Percentiles rank a stretch among this genome's conserved stretches.
Evolutionary conservation across 116 monocot species (phyloP).

Genomic region (Papilionanthe hybrid): DNA sequence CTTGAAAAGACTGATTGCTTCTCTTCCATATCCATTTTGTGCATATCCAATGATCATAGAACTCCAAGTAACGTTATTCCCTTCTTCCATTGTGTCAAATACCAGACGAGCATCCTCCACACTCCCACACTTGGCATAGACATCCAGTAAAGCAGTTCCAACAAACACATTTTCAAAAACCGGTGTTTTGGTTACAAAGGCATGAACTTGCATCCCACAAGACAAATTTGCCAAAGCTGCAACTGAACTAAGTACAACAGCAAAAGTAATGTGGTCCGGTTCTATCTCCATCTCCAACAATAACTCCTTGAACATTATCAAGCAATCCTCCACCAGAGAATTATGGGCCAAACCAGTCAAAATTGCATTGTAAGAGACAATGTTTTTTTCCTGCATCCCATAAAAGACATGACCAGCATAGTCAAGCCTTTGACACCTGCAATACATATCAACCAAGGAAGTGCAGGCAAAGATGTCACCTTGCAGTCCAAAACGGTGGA

Average conservation of each 20-base stretch:
- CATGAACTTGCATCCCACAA: constrained; percentile 72
- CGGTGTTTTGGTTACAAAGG: constrained; percentile 32
- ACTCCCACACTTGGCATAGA: constrained; percentile 69
- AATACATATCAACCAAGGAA: constrained; percentile 6
- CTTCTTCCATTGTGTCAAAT: constrained; percentile 35
- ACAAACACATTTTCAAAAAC: constrained; percentile 38
- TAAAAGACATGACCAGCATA: constrained; percentile 45
- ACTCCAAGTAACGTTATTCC: constrained; percentile 75
- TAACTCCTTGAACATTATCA: constrained; percentile 51
- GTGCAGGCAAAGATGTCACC: constrained; percentile 6
- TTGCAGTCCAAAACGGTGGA: neutral
- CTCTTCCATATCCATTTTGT: constrained; percentile 70
- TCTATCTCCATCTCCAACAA: constrained; percentile 14
- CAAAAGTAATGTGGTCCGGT: constrained; percentile 29
- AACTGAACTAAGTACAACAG: constrained; percentile 51
- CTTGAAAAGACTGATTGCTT: constrained; percentile 62
- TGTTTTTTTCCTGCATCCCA: constrained; percentile 49
- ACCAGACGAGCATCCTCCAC: constrained; percentile 44
- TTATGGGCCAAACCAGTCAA: constrained; percentile 26
- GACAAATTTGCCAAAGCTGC: constrained; percentile 37
- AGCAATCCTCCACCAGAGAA: constrained; percentile 25
- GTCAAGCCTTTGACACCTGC: constrained; percentile 11
- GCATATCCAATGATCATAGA: constrained; percentile 81
- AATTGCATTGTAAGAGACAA: constrained; percentile 75
- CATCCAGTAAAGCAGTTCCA: constrained; percentile 65